These are phyloP conservation scores for Datisca glomerata DNA, from an alignment of 306 rosid genomes.

Conservation along the genomic window DNA sequence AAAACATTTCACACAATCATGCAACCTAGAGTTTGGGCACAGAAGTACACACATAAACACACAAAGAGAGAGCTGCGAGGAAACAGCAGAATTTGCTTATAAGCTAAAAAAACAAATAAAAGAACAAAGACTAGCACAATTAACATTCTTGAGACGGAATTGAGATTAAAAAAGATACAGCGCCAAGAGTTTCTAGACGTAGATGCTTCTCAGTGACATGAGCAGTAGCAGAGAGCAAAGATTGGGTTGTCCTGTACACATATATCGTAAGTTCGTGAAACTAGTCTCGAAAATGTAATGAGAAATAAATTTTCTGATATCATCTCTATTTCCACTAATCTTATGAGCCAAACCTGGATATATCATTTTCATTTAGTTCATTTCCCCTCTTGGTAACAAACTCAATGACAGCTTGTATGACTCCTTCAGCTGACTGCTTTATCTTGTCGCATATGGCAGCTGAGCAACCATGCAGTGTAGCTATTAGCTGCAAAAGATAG, in stretches of 20 bases:
- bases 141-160: too few relatives aligned
- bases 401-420: constrained; percentile 84
- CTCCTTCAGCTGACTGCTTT: constrained; percentile 97
- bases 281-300: constrained; percentile 13
- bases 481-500: constrained; percentile 56
- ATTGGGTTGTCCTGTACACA: constrained; percentile 68
- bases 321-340: constrained; percentile 7
- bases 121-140: background rate
- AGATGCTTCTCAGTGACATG: constrained; percentile 79
- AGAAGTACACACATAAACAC: background rate
- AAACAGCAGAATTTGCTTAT: background rate
- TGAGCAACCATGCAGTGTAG: constrained; percentile 70
- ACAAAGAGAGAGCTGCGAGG: background rate
- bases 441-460: constrained; percentile 78
- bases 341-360: constrained; percentile 55
- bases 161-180: constrained; percentile 65
- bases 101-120: background rate
- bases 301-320: constrained; percentile 10
- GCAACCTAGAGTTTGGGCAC: background rate
- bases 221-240: constrained; percentile 65
- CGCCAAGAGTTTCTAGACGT: constrained; percentile 87
- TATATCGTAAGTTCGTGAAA: too few relatives aligned
- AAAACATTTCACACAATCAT: background rate
- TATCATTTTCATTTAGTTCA: constrained; percentile 68
- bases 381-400: constrained; percentile 66